Evolutionary conservation across 768 basidiomycete species (phyloP), one percentile per base, ranked within the genome.

Genomic region (Rhizopogon sp.): DNA sequence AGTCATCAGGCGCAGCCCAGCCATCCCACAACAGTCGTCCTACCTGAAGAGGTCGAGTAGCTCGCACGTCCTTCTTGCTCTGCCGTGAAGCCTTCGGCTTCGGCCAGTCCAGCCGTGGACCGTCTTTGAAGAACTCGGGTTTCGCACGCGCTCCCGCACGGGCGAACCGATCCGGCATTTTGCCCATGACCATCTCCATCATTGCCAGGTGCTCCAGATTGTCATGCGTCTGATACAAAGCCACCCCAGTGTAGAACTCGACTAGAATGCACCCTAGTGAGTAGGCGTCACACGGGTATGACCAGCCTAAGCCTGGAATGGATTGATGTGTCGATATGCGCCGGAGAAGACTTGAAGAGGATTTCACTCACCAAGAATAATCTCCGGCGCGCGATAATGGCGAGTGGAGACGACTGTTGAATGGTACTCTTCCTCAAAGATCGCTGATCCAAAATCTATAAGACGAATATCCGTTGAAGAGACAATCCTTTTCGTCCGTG

Each of bases 151-250:
- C 83, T 16, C 87, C 88, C 43, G 80, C 78, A 42, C 87, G 80
- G 39, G 84, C 83, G 66, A 96, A 93, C 5, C 87, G 84, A 50
- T 89, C 85, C 0, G 95, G 92, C 88, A 98, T 95, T 75, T 90
- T 91, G 56, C 96, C 96, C 90, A 98, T 98, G 39, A 98, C 97
- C 69, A 90, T 87, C 69, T 98, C 95, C 97, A 99, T 99, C 97
- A 99, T 99, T 40, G 96, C 97, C 13, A 99, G 83, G 72, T 99
- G 97, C 70, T 99, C 97, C 8, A 98, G 81, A 69, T 99, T 98
- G 72, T 98, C 96, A 65, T 98, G 97, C 0, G 97, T 98, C 72
- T 99, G 97, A 74, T 97, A 99, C n/a, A 99, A 81, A 7, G 97
- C 97, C 35, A 93, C 84, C 28, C 97, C 97, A 16, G 97, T 99